These are phyloP conservation scores for Pulicaria dysenterica DNA, from an alignment of 129 eudicot species.

Conservation along the genomic window DNA sequence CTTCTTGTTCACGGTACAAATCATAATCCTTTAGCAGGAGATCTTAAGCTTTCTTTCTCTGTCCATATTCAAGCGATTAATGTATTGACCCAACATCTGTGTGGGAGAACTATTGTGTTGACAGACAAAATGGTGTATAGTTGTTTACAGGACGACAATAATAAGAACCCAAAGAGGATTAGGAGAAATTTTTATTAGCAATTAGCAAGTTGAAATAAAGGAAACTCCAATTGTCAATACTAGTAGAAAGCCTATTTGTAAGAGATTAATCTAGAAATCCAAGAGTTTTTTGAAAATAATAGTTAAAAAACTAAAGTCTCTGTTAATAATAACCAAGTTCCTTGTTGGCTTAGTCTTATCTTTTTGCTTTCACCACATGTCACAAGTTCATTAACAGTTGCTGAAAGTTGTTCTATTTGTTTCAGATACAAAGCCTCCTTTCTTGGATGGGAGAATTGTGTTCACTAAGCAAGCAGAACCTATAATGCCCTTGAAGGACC, in stretches of 20 bases:
- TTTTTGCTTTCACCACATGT: background rate
- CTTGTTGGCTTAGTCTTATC: background rate
- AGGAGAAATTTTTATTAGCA: background rate
- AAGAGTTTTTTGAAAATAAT: background rate
- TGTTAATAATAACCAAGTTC: background rate
- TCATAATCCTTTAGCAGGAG: background rate
- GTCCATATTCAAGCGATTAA: background rate
- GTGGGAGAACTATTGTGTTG: background rate
- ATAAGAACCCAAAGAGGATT: background rate
- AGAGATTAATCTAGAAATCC: background rate
- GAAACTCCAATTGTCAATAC: background rate
- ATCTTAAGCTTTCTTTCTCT: background rate
- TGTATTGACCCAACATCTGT: background rate
- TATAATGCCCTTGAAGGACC: constrained; percentile 71
- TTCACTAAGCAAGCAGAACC: constrained; percentile 80
- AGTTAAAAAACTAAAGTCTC: background rate
- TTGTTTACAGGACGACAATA: background rate
- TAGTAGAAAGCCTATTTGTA: background rate
- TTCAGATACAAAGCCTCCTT: constrained; percentile 78
- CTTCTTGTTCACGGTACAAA: constrained; percentile 67
- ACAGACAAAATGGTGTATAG: background rate
- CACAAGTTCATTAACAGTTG: constrained; percentile 1
- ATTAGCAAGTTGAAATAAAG: background rate
- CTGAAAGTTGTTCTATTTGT: constrained; percentile 3
- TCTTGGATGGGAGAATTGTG: constrained; percentile 74